Evolutionary conservation across 1,284 basidiomycete species (phyloP).

Genomic region (Ceratobasidium theobromae): DNA sequence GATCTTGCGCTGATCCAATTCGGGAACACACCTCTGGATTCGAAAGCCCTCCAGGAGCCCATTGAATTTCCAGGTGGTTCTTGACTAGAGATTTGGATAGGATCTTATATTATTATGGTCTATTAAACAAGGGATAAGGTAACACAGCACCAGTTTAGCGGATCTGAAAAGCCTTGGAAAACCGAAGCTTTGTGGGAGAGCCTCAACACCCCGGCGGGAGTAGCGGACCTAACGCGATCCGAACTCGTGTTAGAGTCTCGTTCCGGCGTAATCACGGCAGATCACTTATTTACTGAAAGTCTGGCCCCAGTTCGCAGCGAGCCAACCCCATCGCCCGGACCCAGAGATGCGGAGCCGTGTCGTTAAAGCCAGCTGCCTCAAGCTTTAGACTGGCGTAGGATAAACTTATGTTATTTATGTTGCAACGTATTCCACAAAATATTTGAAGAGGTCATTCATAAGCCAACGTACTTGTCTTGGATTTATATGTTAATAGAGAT

Average conservation of each 20-base stretch:
- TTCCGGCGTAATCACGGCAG: slow-evolving; percentile 26
- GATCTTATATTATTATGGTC: slow-evolving; percentile 28
- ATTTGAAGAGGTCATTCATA: no score
- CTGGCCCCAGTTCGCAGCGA: slow-evolving; percentile 11
- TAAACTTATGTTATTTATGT: no score
- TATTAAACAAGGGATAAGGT: slow-evolving; percentile 18
- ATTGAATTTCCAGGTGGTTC: slow-evolving; percentile 22
- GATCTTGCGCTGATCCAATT: slow-evolving; percentile 20
- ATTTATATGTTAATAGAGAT: background rate
- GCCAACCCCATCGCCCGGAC: background rate
- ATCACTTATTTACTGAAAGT: slow-evolving; percentile 11
- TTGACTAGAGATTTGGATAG: slow-evolving; percentile 3
- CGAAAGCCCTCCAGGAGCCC: slow-evolving; percentile 14
- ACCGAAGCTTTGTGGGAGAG: slow-evolving; percentile 22
- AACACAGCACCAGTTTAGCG: slow-evolving; percentile 9
- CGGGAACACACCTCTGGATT: slow-evolving; percentile 26
- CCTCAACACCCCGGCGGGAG: slow-evolving; percentile 15
- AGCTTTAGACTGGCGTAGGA: background rate
- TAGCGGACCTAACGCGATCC: background rate
- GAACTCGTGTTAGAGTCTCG: slow-evolving; percentile 25
- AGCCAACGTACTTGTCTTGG: no score
- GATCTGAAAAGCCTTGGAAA: slow-evolving; percentile 26
- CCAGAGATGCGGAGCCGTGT: slow-evolving; percentile 8
- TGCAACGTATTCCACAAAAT: no score
- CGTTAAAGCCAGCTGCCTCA: background rate